Base-by-base conservation (phyloP, 1,139 yeast genomes). In the Pichia sp. region DNA sequence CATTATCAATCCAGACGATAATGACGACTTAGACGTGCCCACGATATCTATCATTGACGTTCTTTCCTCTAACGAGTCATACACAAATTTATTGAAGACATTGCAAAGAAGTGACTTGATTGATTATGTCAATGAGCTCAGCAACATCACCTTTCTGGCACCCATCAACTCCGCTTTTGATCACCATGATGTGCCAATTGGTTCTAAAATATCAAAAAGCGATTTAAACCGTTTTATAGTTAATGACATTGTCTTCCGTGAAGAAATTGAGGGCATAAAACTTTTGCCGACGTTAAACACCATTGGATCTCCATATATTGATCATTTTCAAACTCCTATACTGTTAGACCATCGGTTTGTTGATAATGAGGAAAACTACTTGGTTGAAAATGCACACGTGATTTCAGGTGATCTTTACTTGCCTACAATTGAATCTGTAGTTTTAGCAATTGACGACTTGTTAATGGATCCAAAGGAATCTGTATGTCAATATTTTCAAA, bases 81-180 rank as follows among this genome's bases (percentile, higher is more conserved):
- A 80, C 62, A 80, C 94, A 21, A 71, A 72, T 39, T 78, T 89
- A 45, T 63, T 89, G 19, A 65, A 80, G 37, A 65, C 76, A 22
- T 54, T 89, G 4, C 96, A 89, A 57, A 64, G 73, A 38, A 68
- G 71, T 35, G 93, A 82, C 11, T 63, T 84, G 47, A 67, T 91
- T 1, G 93, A 94, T 1, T 62, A 65, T 26, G 61, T 91, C 38
- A 89, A 87, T 58, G 65, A 66, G 28, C 62, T 83, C 47, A 65
- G 68, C 28, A 83, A 88, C 57, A 72, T 81, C 40, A 87, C 97
- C 0, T 63, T 89, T 16, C 60, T 87, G 35, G 96, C 96, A 0
- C 96, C 97, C 0, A 73, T 85, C 16, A 87, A 89, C 62, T 78
- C 83, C 53, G 96, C 96, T 1, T 88, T 84, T 61, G 45, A 39